A percentile compares a stretch with the other conserved stretches of the same genome.
Conservation (phyloP, 495 filamentous ascomycete species). For the Evernia prunastri region DNA sequence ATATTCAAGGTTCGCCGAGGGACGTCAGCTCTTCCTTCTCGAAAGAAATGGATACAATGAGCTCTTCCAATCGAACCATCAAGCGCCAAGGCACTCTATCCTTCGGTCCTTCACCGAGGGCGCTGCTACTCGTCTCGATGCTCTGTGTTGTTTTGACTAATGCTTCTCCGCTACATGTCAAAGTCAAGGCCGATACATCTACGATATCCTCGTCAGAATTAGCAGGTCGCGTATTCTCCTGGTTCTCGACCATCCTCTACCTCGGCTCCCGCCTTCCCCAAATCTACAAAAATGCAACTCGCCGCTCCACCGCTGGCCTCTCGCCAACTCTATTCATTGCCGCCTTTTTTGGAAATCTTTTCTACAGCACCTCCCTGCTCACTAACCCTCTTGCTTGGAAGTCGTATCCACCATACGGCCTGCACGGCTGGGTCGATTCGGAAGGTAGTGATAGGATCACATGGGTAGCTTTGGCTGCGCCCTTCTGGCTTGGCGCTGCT, state of each 20-base stretch:
- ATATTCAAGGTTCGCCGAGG: neutral
- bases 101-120: conserved; percentile 32
- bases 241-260: conserved; percentile 61
- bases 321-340: conserved; percentile 62
- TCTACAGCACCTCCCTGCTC: conserved; percentile 61
- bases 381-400: conserved; percentile 64
- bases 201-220: conserved; percentile 32
- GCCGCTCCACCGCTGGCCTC: conserved; percentile 64
- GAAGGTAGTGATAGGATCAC: conserved; percentile 51
- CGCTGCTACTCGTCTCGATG: conserved; percentile 42
- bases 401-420: conserved; percentile 55
- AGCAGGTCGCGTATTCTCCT: conserved; percentile 54
- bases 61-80: conserved; percentile 2
- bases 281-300: conserved; percentile 59
- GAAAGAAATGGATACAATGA: conserved; percentile 7
- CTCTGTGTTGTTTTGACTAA: conserved; percentile 43
- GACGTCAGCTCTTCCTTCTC: conserved; percentile 8
- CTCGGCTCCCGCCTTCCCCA: conserved; percentile 66
- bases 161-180: conserved; percentile 35
- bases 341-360: conserved; percentile 66
- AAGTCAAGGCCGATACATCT: neutral
- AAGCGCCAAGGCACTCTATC: conserved; percentile 5
- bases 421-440: conserved; percentile 56
- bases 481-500: conserved; percentile 66
- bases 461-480: conserved; percentile 54